Evolutionary conservation across 225 moss, liverwort and hornwort genomes (phyloP), one percentile per base, ranked within the genome.

Genomic region (Ulota crispa): DNA sequence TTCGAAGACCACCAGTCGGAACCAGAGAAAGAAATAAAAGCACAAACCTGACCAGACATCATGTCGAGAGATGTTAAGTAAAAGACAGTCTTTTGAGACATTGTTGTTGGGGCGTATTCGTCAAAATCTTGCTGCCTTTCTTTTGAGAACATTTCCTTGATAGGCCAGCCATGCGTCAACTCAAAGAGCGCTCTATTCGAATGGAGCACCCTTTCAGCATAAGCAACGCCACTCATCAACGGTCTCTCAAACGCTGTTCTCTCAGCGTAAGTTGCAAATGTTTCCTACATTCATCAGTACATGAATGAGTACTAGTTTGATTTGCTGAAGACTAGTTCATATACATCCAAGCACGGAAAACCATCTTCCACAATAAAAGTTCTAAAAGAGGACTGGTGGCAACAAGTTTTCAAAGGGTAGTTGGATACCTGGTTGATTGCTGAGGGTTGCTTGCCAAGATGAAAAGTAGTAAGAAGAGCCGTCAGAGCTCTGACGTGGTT

Each of bases 221-320:
- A 92, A 8, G 92, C 92, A 60, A 92, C 92, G 45, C 92, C 92
- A 83, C 90, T 92, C 92, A 92, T 92, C 73, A 92, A 81, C 63
- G 92, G 92, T 77, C 92, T 86, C 88, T 92, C 92, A 74, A 88
- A 92, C 7, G 92, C 88, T 53, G 92, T 92, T 64, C 92, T 87
- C 45, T 84, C 85, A 60, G 92, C 81, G 65, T 92, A 92, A 12
- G 85, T 86, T 43, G 92, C 90, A 82, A 92, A 92, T 9, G 90
- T 92, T 85, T 90, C 86, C 92, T 92, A 88, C 42, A 85, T 63
- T 72, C 50, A 76, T 54, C 42, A 68, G 28, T 19, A 39, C 43
- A 61, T 43, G 53, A 59, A 34, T 85, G 39, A 78, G 24, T 63
- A 37, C 37, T 21, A 67, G 53, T 79, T 75, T 61, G 68, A 70